Conservation (phyloP, 2,329 filamentous ascomycete genomes). For the Ceratocystis cubensis region DNA sequence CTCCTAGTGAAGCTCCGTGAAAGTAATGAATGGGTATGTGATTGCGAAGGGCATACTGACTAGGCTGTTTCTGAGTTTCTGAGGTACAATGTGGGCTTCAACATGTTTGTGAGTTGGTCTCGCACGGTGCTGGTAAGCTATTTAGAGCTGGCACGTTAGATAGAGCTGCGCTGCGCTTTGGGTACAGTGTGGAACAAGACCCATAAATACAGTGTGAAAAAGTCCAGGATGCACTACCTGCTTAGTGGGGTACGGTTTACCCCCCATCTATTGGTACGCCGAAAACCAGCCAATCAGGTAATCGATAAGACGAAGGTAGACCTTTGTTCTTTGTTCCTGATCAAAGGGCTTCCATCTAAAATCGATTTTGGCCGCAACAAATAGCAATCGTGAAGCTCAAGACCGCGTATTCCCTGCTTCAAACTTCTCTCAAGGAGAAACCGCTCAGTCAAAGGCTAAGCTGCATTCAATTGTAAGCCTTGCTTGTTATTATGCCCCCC, state of each 20-base stretch:
- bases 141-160: not conserved
- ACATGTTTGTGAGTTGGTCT: not conserved
- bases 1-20: not conserved
- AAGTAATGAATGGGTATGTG: not conserved
- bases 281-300: not conserved
- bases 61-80: too few species aligned
- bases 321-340: not conserved
- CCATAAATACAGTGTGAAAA: not conserved
- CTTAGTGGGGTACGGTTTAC: not conserved
- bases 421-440: not conserved
- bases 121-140: not conserved
- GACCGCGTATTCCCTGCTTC: not conserved
- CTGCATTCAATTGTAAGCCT: constrained; percentile 2
- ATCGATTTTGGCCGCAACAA: not conserved
- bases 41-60: not conserved
- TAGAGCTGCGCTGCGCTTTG: not conserved
- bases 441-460: not conserved
- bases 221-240: not conserved
- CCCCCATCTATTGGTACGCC: not conserved
- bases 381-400: not conserved
- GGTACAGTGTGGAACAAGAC: not conserved
- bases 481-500: constrained; percentile 28
- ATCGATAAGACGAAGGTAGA: not conserved
- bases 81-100: too few species aligned
- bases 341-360: not conserved